phyloP scores from a whole-genome alignment of 768 basidiomycete species.

The Tylopilus cervinicoccineus region DNA sequence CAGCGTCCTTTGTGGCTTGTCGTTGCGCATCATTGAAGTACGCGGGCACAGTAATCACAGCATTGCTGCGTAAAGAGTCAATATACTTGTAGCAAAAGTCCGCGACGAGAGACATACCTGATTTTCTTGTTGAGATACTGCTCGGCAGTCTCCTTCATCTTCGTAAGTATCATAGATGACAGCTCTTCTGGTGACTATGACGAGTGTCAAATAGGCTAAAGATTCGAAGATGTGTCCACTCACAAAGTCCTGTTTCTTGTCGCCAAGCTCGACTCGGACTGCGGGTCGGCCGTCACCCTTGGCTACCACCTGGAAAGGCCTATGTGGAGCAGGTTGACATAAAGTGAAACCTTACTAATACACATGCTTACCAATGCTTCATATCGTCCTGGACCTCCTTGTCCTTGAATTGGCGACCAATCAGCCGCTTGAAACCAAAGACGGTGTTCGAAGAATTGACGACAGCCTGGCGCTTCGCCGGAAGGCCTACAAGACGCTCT shows the following conservation, averaged over 20 bases:
- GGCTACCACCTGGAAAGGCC: conserved; percentile 78
- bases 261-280: conserved; percentile 80
- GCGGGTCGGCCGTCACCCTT: conserved; percentile 74
- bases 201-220: conserved; percentile 11
- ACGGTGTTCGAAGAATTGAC: conserved; percentile 94
- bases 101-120: conserved; percentile 58
- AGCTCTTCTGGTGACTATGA: conserved; percentile 77
- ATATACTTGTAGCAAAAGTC: neutral
- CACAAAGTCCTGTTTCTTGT: conserved; percentile 78
- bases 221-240: conserved; percentile 29
- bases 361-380: conserved; percentile 63
- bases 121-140: conserved; percentile 90
- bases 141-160: conserved; percentile 97
- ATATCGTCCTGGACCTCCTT: conserved; percentile 91
- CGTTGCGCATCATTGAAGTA: conserved; percentile 99
- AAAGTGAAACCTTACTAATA: neutral
- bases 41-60: conserved; percentile 93
- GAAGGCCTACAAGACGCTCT: conserved; percentile 92
- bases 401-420: conserved; percentile 92
- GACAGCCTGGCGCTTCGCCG: conserved; percentile 95
- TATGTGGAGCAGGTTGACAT: conserved; percentile 25
- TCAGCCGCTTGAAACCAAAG: conserved; percentile 90
- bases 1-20: conserved; percentile 97
- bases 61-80: conserved; percentile 47
- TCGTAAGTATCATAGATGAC: conserved; percentile 82